Percentiles rank a stretch among this genome's conserved stretches.
phyloP scores from a whole-genome alignment of 2,329 filamentous ascomycete species.

The Alternaria postmessia region DNA sequence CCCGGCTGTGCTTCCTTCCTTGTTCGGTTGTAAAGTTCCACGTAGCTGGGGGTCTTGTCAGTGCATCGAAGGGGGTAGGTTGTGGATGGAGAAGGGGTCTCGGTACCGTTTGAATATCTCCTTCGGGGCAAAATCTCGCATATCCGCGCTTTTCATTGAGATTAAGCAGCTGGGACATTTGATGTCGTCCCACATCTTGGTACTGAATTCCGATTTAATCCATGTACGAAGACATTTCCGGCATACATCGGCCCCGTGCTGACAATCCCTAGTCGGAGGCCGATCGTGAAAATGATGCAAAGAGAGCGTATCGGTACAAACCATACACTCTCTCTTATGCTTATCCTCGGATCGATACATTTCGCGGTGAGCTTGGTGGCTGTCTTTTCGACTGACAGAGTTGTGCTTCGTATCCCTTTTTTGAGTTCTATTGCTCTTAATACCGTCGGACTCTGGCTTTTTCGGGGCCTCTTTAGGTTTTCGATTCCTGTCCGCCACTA shows the following conservation, averaged over 20 bases:
- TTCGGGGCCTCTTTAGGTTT: not conserved
- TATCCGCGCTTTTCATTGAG: constrained; percentile 55
- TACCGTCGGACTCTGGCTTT: not conserved
- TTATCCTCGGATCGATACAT: not conserved
- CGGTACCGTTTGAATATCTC: not conserved
- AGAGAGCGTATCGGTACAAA: constrained; percentile 46
- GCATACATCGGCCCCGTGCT: constrained; percentile 48
- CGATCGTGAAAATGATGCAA: constrained; percentile 42
- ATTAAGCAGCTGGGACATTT: constrained; percentile 60
- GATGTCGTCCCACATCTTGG: constrained; percentile 57
- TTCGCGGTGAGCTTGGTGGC: not conserved
- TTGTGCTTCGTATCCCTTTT: not conserved
- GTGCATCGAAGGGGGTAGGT: not conserved
- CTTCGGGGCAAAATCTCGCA: constrained; percentile 54
- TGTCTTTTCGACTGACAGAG: not conserved
- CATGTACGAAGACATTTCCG: constrained; percentile 50
- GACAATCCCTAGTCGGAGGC: constrained; percentile 45
- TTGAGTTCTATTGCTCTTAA: not conserved
- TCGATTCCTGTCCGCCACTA: not conserved
- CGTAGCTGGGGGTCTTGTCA: constrained; percentile 39
- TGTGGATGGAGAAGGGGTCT: no score
- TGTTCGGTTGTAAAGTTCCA: constrained; percentile 55
- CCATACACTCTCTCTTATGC: constrained; percentile 35
- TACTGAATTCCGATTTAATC: constrained; percentile 49
- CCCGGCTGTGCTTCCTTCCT: constrained; percentile 55